phyloP scores from a whole-genome alignment of 108 stramenopile genomes.

The Fistulifera pelliculosa region DNA sequence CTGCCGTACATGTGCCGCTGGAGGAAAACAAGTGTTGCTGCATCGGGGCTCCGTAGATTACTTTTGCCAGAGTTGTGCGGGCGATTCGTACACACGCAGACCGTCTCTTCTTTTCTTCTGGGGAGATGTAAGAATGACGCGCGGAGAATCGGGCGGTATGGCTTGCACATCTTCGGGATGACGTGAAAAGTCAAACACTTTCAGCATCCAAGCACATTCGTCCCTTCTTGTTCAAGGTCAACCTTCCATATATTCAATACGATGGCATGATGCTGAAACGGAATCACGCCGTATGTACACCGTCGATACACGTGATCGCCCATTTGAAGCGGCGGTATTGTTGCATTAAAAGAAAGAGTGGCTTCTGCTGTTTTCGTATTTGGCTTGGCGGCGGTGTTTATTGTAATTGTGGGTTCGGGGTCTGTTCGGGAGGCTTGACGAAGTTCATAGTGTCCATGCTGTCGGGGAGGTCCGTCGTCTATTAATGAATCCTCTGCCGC shows the following conservation, averaged over 20 bases:
- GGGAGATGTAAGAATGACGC: background rate
- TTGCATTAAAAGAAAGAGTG: no score
- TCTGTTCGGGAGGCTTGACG: no score
- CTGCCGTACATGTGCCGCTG: conserved; percentile 24
- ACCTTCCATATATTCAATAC: conserved; percentile 24
- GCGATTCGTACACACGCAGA: conserved; percentile 15
- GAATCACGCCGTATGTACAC: conserved; percentile 20
- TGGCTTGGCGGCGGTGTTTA: no score
- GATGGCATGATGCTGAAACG: conserved; percentile 41
- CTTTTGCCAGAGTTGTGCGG: conserved; percentile 28
- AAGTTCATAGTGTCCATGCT: no score
- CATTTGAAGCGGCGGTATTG: conserved; percentile 1
- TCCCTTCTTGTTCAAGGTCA: background rate
- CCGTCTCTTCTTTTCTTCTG: background rate
- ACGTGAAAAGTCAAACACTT: conserved; percentile 3
- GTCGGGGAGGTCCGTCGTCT: no score
- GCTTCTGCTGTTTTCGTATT: no score
- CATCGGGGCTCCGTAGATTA: conserved; percentile 19
- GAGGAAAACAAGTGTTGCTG: conserved; percentile 13
- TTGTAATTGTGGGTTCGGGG: no score
- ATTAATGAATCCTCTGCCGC: no score
- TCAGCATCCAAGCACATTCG: background rate
- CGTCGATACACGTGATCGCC: conserved; percentile 46
- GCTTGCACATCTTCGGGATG: background rate
- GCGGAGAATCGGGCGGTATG: background rate